These are phyloP conservation scores for Claviceps sp. DNA, from an alignment of 2,329 filamentous ascomycete species.

Conservation along the genomic window DNA sequence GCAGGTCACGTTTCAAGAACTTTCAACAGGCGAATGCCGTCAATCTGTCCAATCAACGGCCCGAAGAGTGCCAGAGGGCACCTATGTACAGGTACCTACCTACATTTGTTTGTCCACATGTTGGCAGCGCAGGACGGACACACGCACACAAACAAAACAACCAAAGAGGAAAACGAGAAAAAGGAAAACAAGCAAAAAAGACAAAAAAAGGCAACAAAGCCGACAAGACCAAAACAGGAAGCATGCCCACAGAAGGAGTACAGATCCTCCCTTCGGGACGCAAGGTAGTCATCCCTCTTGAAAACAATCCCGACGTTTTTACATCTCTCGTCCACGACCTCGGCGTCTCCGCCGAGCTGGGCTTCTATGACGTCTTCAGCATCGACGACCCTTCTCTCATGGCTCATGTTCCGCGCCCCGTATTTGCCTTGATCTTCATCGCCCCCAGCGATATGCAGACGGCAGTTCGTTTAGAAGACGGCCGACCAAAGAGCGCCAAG, in stretches of 20 bases:
- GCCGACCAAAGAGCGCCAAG: conserved; percentile 9
- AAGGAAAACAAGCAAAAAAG: neutral
- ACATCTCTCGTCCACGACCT: conserved; percentile 56
- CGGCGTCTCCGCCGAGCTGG: conserved; percentile 52
- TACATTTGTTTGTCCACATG: too few species aligned
- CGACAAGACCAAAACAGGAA: neutral
- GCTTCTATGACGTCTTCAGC: conserved; percentile 73
- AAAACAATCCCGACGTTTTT: conserved; percentile 67
- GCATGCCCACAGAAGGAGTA: conserved; percentile 19
- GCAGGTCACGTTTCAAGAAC: too few species aligned
- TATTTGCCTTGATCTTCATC: conserved; percentile 65
- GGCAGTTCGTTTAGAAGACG: conserved; percentile 19
- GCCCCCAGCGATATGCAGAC: conserved; percentile 48
- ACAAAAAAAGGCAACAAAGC: neutral
- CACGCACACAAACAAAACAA: neutral
- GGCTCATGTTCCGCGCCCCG: conserved; percentile 57
- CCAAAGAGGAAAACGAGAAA: neutral
- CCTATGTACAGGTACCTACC: too few species aligned
- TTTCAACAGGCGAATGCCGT: too few species aligned
- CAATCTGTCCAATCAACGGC: too few species aligned
- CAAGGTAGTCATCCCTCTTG: conserved; percentile 27
- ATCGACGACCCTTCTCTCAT: conserved; percentile 68
- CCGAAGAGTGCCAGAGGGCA: too few species aligned
- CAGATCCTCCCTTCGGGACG: conserved; percentile 15
- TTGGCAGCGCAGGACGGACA: too few species aligned